phyloP scores from a whole-genome alignment of 1,284 basidiomycete genomes.

The Thecaphora frezii region DNA sequence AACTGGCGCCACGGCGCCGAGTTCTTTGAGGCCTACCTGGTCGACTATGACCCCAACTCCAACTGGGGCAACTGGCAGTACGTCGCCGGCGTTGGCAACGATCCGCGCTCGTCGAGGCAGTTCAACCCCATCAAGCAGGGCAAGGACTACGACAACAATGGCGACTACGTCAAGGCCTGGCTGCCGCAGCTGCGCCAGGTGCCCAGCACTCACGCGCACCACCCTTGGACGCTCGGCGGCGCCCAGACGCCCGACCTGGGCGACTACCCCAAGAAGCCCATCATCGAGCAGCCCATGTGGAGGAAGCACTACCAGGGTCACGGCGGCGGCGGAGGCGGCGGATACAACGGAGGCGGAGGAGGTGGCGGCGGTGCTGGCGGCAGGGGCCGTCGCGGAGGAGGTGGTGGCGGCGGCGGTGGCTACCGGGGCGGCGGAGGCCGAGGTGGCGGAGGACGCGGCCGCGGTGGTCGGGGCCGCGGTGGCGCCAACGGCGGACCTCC shows the following conservation, averaged over 20 bases:
- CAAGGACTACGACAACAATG: constrained; percentile 43
- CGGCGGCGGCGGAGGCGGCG: constrained; percentile 9
- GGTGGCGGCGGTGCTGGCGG: constrained; percentile 63
- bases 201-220: constrained; percentile 17
- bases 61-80: constrained; percentile 53
- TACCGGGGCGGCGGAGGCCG: constrained; percentile 47
- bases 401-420: constrained; percentile 64
- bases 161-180: constrained; percentile 43
- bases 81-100: constrained; percentile 51
- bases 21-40: constrained; percentile 40
- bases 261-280: constrained; percentile 34
- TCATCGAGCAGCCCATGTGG: constrained; percentile 48
- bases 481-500: no score
- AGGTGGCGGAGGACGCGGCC: background rate
- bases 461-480: constrained; percentile 4
- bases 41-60: constrained; percentile 44
- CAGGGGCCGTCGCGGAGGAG: constrained; percentile 53
- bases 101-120: constrained; percentile 44
- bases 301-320: constrained; percentile 31
- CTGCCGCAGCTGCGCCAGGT: constrained; percentile 21
- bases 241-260: constrained; percentile 5
- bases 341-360: constrained; percentile 11
- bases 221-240: constrained; percentile 37
- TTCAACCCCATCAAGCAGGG: constrained; percentile 54
- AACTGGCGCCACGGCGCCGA: constrained; percentile 50